These are phyloP conservation scores for Nitzschia sp. DNA, from an alignment of 108 stramenopile species.

Conservation along the genomic window DNA sequence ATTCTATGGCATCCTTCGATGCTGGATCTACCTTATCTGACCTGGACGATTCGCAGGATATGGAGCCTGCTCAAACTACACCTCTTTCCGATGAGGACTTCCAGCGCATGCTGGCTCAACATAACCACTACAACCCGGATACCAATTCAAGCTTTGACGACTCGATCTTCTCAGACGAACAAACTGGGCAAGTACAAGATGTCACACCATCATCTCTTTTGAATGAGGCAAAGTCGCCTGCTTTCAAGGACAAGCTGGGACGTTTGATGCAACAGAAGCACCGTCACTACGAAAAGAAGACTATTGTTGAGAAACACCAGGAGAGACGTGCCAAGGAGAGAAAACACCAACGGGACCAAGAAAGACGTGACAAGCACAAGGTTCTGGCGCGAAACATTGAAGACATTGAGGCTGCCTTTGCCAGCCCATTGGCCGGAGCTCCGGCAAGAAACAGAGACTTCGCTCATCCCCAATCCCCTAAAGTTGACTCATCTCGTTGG, in stretches of 20 bases:
- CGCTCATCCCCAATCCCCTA: background rate
- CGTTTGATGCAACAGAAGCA: slow-evolving; percentile 31
- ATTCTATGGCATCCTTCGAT: background rate
- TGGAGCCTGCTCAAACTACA: background rate
- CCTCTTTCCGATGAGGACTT: slow-evolving; percentile 29
- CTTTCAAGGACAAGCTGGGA: slow-evolving; percentile 22
- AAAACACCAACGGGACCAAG: slow-evolving; percentile 21
- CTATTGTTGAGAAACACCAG: slow-evolving; percentile 34
- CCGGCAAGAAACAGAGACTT: background rate
- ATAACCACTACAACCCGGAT: slow-evolving; percentile 3
- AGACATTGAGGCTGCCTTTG: slow-evolving; percentile 27
- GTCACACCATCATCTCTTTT: background rate
- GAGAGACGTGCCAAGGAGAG: slow-evolving; percentile 29
- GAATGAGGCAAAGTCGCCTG: slow-evolving; percentile 11
- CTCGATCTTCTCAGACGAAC: slow-evolving; percentile 10
- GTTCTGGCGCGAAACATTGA: slow-evolving; percentile 35
- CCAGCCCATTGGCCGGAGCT: background rate
- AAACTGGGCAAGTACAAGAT: background rate
- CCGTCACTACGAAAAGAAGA: slow-evolving; percentile 37
- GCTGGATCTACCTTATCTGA: background rate
- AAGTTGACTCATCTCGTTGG: background rate
- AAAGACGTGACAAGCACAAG: slow-evolving; percentile 35
- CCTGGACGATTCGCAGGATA: background rate
- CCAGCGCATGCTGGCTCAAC: slow-evolving; percentile 25
- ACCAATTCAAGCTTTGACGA: slow-evolving; percentile 1